These are phyloP conservation scores for Fusarium praegraminearum DNA, from an alignment of 2,329 filamentous ascomycete species.

Conservation along the genomic window DNA sequence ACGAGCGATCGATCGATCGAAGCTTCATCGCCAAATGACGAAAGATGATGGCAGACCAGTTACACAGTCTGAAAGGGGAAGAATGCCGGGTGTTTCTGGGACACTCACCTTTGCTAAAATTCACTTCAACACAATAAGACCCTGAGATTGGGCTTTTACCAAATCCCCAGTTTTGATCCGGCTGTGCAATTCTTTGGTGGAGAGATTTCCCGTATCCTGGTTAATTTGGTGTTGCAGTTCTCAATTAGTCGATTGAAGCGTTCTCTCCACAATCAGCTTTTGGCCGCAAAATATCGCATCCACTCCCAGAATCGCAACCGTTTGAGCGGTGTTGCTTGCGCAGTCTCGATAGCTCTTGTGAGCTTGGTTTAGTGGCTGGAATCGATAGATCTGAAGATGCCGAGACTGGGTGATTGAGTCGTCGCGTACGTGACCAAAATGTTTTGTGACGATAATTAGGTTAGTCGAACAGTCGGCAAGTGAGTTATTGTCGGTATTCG, in stretches of 20 bases:
- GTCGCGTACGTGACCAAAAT: neutral
- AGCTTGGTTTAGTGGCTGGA: neutral
- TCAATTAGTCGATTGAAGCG: constrained; percentile 6
- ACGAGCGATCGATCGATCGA: constrained; percentile 53
- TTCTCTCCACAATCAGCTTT: constrained; percentile 28
- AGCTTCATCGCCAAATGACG: constrained; percentile 44
- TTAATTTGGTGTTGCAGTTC: constrained; percentile 4
- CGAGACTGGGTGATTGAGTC: neutral
- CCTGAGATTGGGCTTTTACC: neutral
- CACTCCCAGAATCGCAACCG: constrained; percentile 10
- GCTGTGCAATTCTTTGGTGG: constrained; percentile 1
- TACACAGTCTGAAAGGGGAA: constrained; percentile 20
- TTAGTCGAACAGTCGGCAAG: neutral
- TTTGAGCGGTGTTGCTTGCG: neutral
- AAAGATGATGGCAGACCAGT: constrained; percentile 32
- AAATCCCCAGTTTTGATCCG: neutral
- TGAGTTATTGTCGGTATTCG: neutral
- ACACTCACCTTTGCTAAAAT: constrained; percentile 34
- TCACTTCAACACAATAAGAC: constrained; percentile 6
- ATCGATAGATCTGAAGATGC: neutral
- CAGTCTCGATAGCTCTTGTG: constrained; percentile 1
- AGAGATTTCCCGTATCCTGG: neutral
- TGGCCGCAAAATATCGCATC: constrained; percentile 4
- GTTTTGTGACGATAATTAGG: neutral
- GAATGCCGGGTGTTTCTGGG: constrained; percentile 20